Conservation (phyloP, 2,329 filamentous ascomycete species). For the Rutstroemia sp. region DNA sequence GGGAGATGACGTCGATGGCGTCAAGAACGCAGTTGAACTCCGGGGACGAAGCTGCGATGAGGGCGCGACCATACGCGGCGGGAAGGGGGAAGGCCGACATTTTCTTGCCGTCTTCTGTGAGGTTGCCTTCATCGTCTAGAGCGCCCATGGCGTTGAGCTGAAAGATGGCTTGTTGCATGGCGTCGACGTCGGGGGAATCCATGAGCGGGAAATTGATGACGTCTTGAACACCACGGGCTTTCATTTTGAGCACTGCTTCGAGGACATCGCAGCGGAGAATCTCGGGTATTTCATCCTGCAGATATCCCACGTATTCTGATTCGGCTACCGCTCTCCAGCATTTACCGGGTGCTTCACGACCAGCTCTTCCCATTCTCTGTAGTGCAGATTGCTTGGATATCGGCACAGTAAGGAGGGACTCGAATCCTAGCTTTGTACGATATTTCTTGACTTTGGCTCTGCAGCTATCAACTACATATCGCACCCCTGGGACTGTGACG, state of each 20-base stretch:
- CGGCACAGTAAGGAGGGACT: constrained; percentile 81
- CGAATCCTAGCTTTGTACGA: constrained; percentile 73
- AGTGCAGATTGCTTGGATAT: constrained; percentile 92
- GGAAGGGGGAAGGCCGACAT: constrained; percentile 81
- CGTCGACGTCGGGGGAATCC: constrained; percentile 68
- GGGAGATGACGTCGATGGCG: constrained; percentile 74
- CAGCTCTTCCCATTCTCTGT: constrained; percentile 84
- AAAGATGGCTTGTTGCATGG: constrained; percentile 73
- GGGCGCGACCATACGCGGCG: constrained; percentile 70
- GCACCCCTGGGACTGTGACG: constrained; percentile 87
- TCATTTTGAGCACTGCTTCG: constrained; percentile 84
- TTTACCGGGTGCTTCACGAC: constrained; percentile 83
- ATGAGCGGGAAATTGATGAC: constrained; percentile 78
- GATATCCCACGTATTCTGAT: constrained; percentile 60
- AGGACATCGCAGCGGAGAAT: constrained; percentile 86
- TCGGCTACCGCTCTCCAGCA: constrained; percentile 88
- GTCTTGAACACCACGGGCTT: constrained; percentile 79
- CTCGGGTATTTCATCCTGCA: constrained; percentile 74
- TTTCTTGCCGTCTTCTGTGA: constrained; percentile 66
- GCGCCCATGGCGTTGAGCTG: constrained; percentile 76
- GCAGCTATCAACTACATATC: constrained; percentile 85
- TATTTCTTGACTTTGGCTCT: constrained; percentile 95
- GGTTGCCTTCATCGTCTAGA: constrained; percentile 60
- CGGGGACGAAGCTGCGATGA: constrained; percentile 69
- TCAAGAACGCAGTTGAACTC: constrained; percentile 69